Percentiles rank a stretch among this genome's conserved stretches.
These are phyloP conservation scores for Hygrocybe punicea DNA, from an alignment of 768 basidiomycete genomes.

Conservation along the genomic window DNA sequence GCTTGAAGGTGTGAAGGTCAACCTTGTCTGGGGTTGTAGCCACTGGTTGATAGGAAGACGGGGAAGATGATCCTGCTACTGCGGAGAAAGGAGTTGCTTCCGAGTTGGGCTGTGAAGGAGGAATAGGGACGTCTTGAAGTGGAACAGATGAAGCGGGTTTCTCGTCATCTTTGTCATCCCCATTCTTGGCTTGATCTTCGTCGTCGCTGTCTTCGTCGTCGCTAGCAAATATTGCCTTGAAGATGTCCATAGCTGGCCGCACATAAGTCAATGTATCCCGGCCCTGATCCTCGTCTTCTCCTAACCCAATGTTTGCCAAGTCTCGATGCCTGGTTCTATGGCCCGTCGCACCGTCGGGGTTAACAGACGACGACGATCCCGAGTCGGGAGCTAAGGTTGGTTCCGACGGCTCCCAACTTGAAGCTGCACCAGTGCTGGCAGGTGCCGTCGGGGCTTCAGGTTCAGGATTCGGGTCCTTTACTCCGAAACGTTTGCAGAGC, in stretches of 20 bases:
- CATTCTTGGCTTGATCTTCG: constrained; percentile 28
- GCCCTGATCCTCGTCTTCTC: constrained; percentile 89
- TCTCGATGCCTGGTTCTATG: constrained; percentile 44
- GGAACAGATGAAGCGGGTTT: constrained; percentile 1
- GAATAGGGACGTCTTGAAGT: no score
- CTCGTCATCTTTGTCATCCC: constrained; percentile 19
- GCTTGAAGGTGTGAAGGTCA: constrained; percentile 78
- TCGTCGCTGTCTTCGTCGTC: constrained; percentile 85
- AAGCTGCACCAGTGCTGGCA: constrained; percentile 15
- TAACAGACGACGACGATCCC: neutral
- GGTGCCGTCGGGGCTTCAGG: constrained; percentile 40
- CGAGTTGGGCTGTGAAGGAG: no score
- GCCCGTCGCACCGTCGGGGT: constrained; percentile 13
- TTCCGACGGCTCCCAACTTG: constrained; percentile 16
- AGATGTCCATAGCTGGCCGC: constrained; percentile 85
- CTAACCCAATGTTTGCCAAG: constrained; percentile 80
- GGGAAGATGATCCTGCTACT: constrained; percentile 12
- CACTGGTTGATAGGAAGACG: constrained; percentile 14
- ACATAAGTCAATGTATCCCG: constrained; percentile 84
- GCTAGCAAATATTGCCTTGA: constrained; percentile 97
- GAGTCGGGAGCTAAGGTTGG: neutral
- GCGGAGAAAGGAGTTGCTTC: neutral
- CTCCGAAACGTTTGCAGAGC: constrained; percentile 90
- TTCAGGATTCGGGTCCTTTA: constrained; percentile 74
- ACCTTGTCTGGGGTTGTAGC: constrained; percentile 17